Percentiles rank a stretch among this genome's conserved stretches.
These are phyloP conservation scores for Yamadazyma akitaensis DNA, from an alignment of 805 yeast species.

Conservation along the genomic window DNA sequence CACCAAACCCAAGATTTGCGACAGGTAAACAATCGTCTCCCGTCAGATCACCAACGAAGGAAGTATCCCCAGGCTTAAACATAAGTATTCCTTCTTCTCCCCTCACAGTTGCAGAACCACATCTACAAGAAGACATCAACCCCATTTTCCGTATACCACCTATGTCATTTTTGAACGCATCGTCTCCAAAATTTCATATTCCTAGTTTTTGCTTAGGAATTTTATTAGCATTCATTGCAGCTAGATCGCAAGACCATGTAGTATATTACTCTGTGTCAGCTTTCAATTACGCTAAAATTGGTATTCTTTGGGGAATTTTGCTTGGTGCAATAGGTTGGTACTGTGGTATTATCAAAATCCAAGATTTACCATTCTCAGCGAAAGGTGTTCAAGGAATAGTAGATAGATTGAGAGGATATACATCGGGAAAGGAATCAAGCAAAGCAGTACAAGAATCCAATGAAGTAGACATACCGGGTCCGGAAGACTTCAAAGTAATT, in stretches of 20 bases:
- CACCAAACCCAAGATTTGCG: background rate
- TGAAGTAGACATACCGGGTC: background rate
- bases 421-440: background rate
- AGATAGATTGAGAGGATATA: background rate
- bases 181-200: constrained; percentile 17
- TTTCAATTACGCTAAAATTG: constrained; percentile 21
- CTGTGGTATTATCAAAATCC: constrained; percentile 21
- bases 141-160: background rate
- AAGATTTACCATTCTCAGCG: constrained; percentile 3
- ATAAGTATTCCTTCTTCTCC: constrained; percentile 5
- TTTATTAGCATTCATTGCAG: constrained; percentile 20
- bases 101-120: background rate
- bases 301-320: constrained; percentile 21
- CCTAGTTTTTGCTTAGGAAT: constrained; percentile 30
- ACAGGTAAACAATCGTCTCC: background rate
- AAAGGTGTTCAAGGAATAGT: background rate
- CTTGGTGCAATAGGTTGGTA: constrained; percentile 27
- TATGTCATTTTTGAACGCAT: background rate
- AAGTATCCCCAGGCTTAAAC: constrained; percentile 6
- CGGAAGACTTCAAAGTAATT: background rate
- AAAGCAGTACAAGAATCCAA: background rate
- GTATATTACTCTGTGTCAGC: constrained; percentile 17
- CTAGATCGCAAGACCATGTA: constrained; percentile 21
- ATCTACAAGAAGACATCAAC: background rate
- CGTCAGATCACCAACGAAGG: constrained; percentile 1